Evolutionary conservation across 768 basidiomycete genomes (phyloP).

Genomic region (Ephemerocybe angulata): DNA sequence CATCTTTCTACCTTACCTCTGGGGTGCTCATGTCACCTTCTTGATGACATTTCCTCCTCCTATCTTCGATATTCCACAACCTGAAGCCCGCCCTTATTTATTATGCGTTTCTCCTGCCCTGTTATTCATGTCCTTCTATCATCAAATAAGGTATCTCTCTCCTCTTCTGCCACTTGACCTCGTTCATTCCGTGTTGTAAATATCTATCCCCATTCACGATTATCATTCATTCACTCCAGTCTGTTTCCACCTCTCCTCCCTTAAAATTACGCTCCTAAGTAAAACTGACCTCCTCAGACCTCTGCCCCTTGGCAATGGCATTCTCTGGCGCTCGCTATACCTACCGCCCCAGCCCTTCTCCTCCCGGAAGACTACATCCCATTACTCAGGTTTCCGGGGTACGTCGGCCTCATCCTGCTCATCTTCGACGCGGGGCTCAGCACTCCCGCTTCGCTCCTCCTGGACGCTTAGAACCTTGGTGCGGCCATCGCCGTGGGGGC

Average conservation of each 20-base stretch:
- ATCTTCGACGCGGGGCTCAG: conserved; percentile 60
- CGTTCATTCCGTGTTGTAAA: not conserved
- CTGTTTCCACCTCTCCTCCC: not conserved
- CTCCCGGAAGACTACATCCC: conserved; percentile 34
- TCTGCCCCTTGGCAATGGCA: conserved; percentile 48
- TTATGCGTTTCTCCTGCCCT: not conserved
- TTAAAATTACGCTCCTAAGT: conserved; percentile 32
- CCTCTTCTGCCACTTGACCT: no score
- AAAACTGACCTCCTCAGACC: conserved; percentile 50
- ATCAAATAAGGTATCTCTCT: conserved; percentile 4
- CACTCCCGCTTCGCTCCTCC: conserved; percentile 43
- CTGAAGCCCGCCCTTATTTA: no score
- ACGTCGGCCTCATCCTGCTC: conserved; percentile 46
- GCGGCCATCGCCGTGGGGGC: conserved; percentile 53
- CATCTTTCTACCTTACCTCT: not conserved
- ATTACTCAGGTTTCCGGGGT: conserved; percentile 39
- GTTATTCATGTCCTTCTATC: not conserved
- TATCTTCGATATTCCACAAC: no score
- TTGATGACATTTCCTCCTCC: not conserved
- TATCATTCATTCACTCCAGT: not conserved
- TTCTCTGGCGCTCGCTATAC: conserved; percentile 51
- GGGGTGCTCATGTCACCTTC: not conserved
- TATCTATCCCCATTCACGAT: not conserved
- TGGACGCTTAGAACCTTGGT: conserved; percentile 35
- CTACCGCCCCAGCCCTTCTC: conserved; percentile 36